phyloP scores from a whole-genome alignment of 2,329 filamentous ascomycete species.

The Verticillium isaacii region DNA sequence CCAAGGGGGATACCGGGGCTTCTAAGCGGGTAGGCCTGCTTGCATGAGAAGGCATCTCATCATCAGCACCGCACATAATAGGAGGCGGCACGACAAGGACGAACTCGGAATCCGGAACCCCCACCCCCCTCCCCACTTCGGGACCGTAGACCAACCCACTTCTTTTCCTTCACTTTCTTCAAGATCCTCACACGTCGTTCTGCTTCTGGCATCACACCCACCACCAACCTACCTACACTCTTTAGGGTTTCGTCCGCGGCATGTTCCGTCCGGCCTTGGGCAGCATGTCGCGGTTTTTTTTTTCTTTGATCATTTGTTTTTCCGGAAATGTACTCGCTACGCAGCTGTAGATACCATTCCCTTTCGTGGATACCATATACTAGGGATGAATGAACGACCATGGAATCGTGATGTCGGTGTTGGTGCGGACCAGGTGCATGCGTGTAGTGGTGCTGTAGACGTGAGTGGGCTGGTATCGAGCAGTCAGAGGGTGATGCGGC shows the following conservation, averaged over 20 bases:
- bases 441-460: too few relatives aligned
- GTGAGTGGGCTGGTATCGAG: too few relatives aligned
- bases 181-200: constrained; percentile 2
- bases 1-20: constrained; percentile 9
- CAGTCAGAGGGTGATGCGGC: too few relatives aligned
- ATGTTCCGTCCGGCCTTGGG: background rate
- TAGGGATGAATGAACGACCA: background rate
- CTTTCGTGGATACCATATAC: background rate
- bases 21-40: background rate
- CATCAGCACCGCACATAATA: background rate
- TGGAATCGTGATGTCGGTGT: background rate
- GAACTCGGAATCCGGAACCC: background rate
- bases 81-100: background rate
- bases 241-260: background rate
- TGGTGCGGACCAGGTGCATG: too few relatives aligned
- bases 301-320: background rate
- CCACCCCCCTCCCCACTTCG: background rate
- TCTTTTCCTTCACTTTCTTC: constrained; percentile 10
- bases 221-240: constrained; percentile 3
- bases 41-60: background rate
- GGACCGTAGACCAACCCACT: background rate
- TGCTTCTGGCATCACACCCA: constrained; percentile 1
- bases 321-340: background rate
- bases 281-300: constrained; percentile 2
- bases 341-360: background rate